Evolutionary conservation across 495 filamentous ascomycete genomes (phyloP), one percentile per base, ranked within the genome.

Genomic region (Penicillium daleae): DNA sequence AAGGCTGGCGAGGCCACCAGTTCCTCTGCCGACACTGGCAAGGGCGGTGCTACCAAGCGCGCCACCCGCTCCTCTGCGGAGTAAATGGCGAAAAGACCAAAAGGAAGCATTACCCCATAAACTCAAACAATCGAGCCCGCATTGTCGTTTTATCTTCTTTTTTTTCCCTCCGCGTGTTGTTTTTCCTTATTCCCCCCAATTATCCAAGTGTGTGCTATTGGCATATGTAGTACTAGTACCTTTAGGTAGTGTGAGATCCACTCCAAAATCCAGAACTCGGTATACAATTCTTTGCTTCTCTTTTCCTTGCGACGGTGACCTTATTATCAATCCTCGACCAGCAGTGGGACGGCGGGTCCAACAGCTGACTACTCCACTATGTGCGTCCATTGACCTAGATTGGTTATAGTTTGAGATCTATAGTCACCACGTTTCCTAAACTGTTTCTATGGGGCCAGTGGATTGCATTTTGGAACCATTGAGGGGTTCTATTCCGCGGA

Each of bases 1-100:
- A 92, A 96, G 85, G 83, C 83, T 33, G 85, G 84, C 5, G 86
- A 90, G 76, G 89, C 89, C 61, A 82, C 84, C 66, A 74, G 86
- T 56, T 84, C 86, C 59, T 85, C 88, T 52, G 82, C 85, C 49
- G 90, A 92, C 60, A 83, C 86, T 27, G 85, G 77, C 63, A 90
- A 90, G 80, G 79, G 81, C 40, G 89, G 84, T 60, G 80, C 83
- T 22, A 88, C 85, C 77, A 89, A 89, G 86, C 80, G 87, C 66
- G 80, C 75, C 53, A 88, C 86, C 21, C 78, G 86, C 35, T 85
- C 83, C n/a, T 83, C 80, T 26, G 82, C 78, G n/a, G 77, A 80
- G 76, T 78, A 76, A 73, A 72, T 32, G 62, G 26, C 37, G 58
- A 29, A 56, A 59, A 49, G 44, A 33, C 32, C 32, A 32, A 64